These are phyloP conservation scores for Yamagishiella unicocca DNA, from an alignment of 139 green algal genomes.

Conservation along the genomic window DNA sequence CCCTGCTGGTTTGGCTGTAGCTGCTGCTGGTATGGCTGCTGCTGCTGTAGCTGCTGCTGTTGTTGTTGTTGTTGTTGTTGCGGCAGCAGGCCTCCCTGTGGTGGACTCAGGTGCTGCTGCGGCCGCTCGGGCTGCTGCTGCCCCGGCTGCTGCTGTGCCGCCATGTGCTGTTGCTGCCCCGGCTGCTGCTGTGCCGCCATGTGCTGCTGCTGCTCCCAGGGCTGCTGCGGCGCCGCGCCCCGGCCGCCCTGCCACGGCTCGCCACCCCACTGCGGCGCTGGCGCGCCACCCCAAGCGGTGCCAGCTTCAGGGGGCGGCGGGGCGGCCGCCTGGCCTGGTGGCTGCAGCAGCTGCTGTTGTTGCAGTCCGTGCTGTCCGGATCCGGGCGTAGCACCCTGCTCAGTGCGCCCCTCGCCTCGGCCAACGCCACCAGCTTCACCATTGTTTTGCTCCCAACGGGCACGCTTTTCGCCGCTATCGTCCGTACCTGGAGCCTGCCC, in stretches of 20 bases:
- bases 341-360: not conserved
- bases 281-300: not conserved
- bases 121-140: not conserved
- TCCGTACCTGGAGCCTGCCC: not conserved
- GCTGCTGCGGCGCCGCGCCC: not conserved
- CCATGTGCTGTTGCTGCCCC: not conserved
- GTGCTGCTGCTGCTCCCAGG: not conserved
- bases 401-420: no score
- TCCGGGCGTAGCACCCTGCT: not conserved
- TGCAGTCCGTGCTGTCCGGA: not conserved
- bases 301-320: no score
- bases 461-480: no score
- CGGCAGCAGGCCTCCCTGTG: not conserved
- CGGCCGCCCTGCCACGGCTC: not conserved
- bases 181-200: not conserved
- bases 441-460: no score
- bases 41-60: not conserved
- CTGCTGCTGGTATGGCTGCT: not conserved
- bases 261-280: not conserved
- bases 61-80: slow-evolving; percentile 8
- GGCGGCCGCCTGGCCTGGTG: not conserved
- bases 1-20: not conserved
- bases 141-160: not conserved
- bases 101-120: not conserved
- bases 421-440: no score